Base-by-base conservation (phyloP, 805 yeast species). In the Candida vartiovaarae region DNA sequence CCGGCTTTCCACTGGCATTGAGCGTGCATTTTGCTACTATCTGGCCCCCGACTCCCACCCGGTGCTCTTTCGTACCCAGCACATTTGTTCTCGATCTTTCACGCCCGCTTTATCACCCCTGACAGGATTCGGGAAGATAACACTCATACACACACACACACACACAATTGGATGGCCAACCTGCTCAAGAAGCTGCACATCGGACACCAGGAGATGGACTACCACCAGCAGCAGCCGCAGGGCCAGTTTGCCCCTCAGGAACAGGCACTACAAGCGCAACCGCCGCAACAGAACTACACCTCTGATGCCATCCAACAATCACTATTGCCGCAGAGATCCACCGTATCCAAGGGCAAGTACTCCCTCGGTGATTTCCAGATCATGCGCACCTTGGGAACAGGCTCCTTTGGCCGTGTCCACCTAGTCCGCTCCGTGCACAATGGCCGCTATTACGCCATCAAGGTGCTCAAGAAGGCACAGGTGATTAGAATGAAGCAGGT, bases 341-440 rank as follows among this genome's bases (percentile, higher is more conserved):
- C 61, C 1, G 48, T 54, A 1, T 58, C 62, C 4, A 57, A 53
- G 34, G 96, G 96, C 11, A 89, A 88, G 60, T 90, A 90, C 62
- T 74, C 84, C 10, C 65, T 90, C 11, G 64, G 72, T 25, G 97
- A 90, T 67, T 90, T 90, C 60, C 83, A 80, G 52, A 80, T 89
- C 47, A 73, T 84, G 72, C 75, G 96, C 52, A 90, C 97, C 6
- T 70, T 90, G 45, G 97, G 97, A 2, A 90, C 97, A 0, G 97
- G 97, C 2, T 89, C 96, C 3, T 90, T 90, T 68, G 97, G 97
- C 25, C 74, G 97, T 48, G 97, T 90, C 36, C 97, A 90, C 65
- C 67, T 90, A 44, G 95, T 87, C 5, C 71, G 93, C 34, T 80
- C 90, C 4, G 85, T 85, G 31, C 96, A 90, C 66, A 90, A 90